Base-by-base conservation (phyloP, 2,329 filamentous ascomycete genomes). In the Thielaviopsis populi region DNA sequence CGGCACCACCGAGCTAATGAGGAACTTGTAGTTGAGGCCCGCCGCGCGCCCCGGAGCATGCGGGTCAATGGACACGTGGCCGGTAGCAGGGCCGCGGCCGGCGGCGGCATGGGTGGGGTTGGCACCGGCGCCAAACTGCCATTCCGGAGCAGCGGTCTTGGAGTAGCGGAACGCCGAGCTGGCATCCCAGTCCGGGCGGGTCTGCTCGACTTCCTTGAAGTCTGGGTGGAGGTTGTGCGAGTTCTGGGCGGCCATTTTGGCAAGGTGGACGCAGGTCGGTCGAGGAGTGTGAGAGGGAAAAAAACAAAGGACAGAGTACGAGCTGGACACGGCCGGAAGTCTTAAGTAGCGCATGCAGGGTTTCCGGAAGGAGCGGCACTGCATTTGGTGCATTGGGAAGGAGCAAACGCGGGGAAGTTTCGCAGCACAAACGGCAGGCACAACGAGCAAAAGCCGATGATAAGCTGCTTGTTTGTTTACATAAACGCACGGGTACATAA, bases 21-120 rank as follows among this genome's bases (percentile, higher is more conserved):
- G 78, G 15, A 96, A 82, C 75, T 95, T 96, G 81, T 97, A 96
- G 79, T 96, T 96, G 75, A 82, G 84, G 1, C 78, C 75, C 0
- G 83, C 75, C 0, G 84, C 80, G 0, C 91, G 82, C 40, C 85
- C 88, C 33, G 83, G 76, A 64, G 80, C 86, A 72, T 91, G 84
- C 0, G 91, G 91, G 73, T 96, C 86, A 69, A 96, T 95, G 70
- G 85, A 77, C 68, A 92, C 74, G 75, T 96, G 89, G 40, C 63
- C 61, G n/a, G 65, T 72, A 66, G 83, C 81, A 63, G 68, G 66
- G 63, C 56, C 65, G 42, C 65, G 64, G 66, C 67, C 66, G 19
- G 68, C 65, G 46, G 68, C 64, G 2, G 53, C 24, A 64, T 70
- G 66, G 33, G 75, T 72, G 27, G 76, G 72, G 75, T 89, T 91